Base-by-base conservation (phyloP, 129 eudicot genomes). In the Escallonia rubra region DNA sequence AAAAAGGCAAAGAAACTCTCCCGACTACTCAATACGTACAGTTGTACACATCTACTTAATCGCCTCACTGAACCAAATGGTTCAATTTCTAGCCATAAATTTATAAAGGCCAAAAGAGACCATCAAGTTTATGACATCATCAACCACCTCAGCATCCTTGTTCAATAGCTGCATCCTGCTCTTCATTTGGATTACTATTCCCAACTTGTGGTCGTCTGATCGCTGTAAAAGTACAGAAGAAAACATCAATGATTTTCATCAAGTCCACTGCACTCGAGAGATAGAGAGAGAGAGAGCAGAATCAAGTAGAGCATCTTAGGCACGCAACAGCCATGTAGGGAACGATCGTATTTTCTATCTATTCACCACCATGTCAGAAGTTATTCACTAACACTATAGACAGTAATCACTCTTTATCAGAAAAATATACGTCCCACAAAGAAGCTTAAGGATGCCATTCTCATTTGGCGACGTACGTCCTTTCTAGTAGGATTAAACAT, bases 201-300 rank as follows among this genome's bases (percentile, higher is more conserved):
- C 72, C 72, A 3, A 55, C 42, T n/a, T 14, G 54, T 41, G 72
- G 72, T 16, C 10, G 50, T 56, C 53, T 53, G 71, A 41, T 11
- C 7, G 63, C 72, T 67, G 72, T 15, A 13, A 53, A 6, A 15
- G 7, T 10, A 39, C 5, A 55, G 40, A 23, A 55, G 48, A 4
- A 54, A 55, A 42, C n/a, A 34, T 2, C 10, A 59, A 38, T 57
- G 43, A 39, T 59, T 41, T 10, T 5, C 11, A 11, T 7, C 10
- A 0, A 16, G 5, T 2, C 44, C 63, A 59, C 45, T 8, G 8
- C 38, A 4, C 6, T 39, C 2, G 61, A 10, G 15, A 23, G 41
- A 23, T 3, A 7, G 42, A 9, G 11, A 0, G 43, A 3, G 2
- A 6, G 23, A 11, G 59, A 55, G 38, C 14, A 1, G 7, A 2